These are phyloP conservation scores for Globisporangium cystogenes DNA, from an alignment of 352 stramenopile genomes.

Conservation along the genomic window DNA sequence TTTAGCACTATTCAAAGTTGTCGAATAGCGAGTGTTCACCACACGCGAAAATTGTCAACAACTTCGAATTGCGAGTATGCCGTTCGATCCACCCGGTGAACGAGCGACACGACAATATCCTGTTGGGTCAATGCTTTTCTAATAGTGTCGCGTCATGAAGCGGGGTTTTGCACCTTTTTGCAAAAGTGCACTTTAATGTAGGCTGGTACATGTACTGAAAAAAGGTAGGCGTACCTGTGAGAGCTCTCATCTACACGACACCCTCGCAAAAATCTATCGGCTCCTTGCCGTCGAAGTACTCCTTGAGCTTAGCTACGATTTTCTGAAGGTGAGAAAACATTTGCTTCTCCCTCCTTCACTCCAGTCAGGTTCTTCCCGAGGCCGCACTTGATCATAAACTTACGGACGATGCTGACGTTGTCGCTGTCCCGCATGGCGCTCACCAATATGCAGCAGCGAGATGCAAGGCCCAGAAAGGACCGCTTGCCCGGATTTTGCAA, in stretches of 20 bases:
- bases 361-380: constrained; percentile 9
- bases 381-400: constrained; percentile 17
- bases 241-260: neutral
- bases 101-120: no score
- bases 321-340: constrained; percentile 11
- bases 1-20: no score
- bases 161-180: no score
- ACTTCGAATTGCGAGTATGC: no score
- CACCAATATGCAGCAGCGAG: constrained; percentile 5
- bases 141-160: no score
- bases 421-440: constrained; percentile 10
- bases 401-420: constrained; percentile 12
- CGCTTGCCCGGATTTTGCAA: constrained; percentile 7
- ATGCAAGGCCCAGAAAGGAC: constrained; percentile 9
- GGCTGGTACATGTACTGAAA: no score
- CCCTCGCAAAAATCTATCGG: constrained; percentile 9
- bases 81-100: no score
- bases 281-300: constrained; percentile 10
- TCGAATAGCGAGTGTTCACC: no score
- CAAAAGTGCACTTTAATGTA: no score
- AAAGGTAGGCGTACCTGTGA: no score
- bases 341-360: constrained; percentile 11
- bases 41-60: no score
- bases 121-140: no score
- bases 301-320: constrained; percentile 6